These are phyloP conservation scores for Euphorbia peplus DNA, from an alignment of 345 rosid species.

Conservation along the genomic window DNA sequence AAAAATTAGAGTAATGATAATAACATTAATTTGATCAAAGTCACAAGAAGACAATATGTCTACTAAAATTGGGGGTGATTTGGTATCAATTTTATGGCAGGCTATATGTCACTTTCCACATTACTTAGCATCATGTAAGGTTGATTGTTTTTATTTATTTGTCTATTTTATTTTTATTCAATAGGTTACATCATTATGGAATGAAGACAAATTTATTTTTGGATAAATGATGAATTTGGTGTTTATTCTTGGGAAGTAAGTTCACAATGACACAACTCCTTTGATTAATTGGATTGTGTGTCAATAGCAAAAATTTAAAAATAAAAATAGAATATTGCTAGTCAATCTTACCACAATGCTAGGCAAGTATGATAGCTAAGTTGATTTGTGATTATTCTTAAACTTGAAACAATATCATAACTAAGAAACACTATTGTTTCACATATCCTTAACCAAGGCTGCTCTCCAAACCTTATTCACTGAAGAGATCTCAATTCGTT, in stretches of 20 bases:
- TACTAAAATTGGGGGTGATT: neutral
- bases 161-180: neutral
- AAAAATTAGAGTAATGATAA: neutral
- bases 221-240: neutral
- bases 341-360: too few species aligned
- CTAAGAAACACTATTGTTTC: too few species aligned
- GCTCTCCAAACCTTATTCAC: too few species aligned
- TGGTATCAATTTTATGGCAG: neutral
- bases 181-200: neutral
- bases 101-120: neutral
- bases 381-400: too few species aligned
- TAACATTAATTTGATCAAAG: neutral
- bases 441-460: too few species aligned
- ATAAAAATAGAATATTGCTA: too few species aligned
- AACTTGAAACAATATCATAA: too few species aligned
- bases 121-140: neutral
- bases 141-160: neutral
- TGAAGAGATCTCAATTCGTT: too few species aligned
- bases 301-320: too few species aligned
- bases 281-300: too few species aligned
- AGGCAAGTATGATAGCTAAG: too few species aligned
- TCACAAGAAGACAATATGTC: neutral
- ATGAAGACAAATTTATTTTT: neutral
- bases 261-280: neutral
- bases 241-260: neutral